phyloP scores from a whole-genome alignment of 495 filamentous ascomycete genomes.

The Neurospora sp. region DNA sequence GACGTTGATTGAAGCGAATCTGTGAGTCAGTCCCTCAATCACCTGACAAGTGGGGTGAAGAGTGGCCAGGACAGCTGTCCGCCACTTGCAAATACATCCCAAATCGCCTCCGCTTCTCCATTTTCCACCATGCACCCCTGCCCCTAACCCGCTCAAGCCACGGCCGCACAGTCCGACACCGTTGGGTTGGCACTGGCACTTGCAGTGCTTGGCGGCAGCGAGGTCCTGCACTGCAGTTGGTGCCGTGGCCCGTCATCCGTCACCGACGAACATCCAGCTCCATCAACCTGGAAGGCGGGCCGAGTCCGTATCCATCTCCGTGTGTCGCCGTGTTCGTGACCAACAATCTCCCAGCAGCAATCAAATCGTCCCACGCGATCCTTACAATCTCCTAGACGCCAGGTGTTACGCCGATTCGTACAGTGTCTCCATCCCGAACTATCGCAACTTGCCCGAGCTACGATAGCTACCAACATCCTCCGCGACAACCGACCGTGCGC shows the following conservation, averaged over 20 bases:
- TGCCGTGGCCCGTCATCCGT: neutral
- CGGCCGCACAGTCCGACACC: neutral
- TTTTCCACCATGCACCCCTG: neutral
- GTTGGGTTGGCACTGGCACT: neutral
- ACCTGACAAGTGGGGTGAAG: slow-evolving; percentile 20
- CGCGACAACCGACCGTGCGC: neutral
- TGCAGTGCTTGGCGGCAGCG: neutral
- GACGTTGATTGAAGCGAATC: slow-evolving; percentile 17
- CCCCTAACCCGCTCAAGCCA: neutral
- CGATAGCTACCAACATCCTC: neutral
- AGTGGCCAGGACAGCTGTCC: slow-evolving; percentile 1
- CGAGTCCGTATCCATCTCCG: neutral
- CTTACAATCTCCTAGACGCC: neutral
- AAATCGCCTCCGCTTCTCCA: neutral
- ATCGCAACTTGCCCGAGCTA: neutral
- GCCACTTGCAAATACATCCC: neutral
- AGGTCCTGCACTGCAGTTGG: neutral
- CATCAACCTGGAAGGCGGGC: neutral
- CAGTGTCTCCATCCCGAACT: neutral
- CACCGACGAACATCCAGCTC: neutral
- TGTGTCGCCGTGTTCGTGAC: neutral
- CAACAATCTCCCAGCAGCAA: neutral
- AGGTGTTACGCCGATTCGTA: neutral
- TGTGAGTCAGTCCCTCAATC: slow-evolving; percentile 22
- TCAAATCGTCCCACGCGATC: neutral